Conservation (phyloP, 169 alveolate genomes). For the Cardiosporidium cionae region DNA sequence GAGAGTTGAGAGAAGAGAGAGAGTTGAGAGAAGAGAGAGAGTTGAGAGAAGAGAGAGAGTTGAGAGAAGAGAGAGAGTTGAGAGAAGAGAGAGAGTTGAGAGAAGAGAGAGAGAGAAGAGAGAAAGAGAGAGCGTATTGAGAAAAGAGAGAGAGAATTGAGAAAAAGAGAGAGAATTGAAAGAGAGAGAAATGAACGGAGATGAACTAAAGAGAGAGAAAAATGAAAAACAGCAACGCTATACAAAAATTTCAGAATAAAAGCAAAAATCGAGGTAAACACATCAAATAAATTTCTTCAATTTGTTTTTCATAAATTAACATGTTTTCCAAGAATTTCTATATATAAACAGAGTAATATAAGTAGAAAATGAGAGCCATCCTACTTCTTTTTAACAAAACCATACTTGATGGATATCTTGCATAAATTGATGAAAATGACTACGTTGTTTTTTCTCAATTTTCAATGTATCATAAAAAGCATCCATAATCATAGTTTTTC, state of each 20-base stretch:
- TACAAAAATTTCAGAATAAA: too few species aligned
- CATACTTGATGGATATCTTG: conserved; percentile 39
- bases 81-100: too few species aligned
- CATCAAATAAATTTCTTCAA: background rate
- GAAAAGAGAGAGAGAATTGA: background rate
- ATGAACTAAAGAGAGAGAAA: too few species aligned
- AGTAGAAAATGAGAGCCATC: too few species aligned
- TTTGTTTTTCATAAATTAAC: too few species aligned
- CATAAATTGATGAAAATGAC: conserved; percentile 68
- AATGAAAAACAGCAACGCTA: too few species aligned
- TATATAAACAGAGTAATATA: too few species aligned
- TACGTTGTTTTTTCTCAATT: conserved; percentile 44
- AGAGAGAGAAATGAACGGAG: conserved; percentile 5
- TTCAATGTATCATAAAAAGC: conserved; percentile 47
- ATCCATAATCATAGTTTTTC: conserved; percentile 72
- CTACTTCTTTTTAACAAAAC: background rate
- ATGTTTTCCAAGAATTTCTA: too few species aligned
- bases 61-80: too few species aligned
- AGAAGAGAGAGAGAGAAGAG: background rate
- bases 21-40: background rate
- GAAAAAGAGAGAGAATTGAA: background rate
- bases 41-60: too few species aligned
- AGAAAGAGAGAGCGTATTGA: background rate
- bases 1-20: background rate
- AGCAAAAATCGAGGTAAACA: too few species aligned